These are phyloP conservation scores for Colletotrichum sp. DNA, from an alignment of 2,329 filamentous ascomycete species.

Conservation along the genomic window DNA sequence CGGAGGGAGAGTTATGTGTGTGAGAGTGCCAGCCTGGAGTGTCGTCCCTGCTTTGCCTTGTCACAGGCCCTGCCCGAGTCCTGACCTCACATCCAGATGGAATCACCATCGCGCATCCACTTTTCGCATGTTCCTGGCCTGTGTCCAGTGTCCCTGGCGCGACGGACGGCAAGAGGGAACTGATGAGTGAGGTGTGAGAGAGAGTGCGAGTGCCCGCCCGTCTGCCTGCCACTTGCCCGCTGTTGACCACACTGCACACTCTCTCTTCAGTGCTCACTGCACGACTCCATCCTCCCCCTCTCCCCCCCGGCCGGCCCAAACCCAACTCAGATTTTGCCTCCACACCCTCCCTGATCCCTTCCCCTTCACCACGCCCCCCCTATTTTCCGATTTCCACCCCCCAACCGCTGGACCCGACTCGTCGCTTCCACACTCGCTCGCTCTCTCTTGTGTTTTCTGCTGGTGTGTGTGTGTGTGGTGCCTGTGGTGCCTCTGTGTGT, in stretches of 20 bases:
- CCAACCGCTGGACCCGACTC: slow-evolving; percentile 17
- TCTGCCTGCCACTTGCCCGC: neutral
- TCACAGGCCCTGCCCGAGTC: neutral
- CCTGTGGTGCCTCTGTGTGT: neutral
- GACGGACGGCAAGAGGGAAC: neutral
- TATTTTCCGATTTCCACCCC: neutral
- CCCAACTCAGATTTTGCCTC: slow-evolving; percentile 10
- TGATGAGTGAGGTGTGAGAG: neutral
- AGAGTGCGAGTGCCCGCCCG: neutral
- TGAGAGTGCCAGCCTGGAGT: neutral
- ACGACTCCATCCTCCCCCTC: neutral
- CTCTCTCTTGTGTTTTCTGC: neutral
- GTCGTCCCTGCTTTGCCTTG: neutral
- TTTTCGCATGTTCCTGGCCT: neutral
- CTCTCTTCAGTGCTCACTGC: neutral
- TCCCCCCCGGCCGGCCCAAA: slow-evolving; percentile 7
- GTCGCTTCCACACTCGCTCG: slow-evolving; percentile 13
- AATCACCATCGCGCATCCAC: slow-evolving; percentile 1
- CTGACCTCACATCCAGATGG: neutral
- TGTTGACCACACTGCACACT: neutral
- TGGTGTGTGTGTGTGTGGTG: neutral
- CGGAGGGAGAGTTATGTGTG: neutral
- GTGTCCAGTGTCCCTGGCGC: neutral
- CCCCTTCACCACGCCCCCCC: neutral
- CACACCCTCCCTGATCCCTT: slow-evolving; percentile 2